phyloP scores from a whole-genome alignment of 2,329 filamentous ascomycete species.

The Apiospora rasikravindrae region DNA sequence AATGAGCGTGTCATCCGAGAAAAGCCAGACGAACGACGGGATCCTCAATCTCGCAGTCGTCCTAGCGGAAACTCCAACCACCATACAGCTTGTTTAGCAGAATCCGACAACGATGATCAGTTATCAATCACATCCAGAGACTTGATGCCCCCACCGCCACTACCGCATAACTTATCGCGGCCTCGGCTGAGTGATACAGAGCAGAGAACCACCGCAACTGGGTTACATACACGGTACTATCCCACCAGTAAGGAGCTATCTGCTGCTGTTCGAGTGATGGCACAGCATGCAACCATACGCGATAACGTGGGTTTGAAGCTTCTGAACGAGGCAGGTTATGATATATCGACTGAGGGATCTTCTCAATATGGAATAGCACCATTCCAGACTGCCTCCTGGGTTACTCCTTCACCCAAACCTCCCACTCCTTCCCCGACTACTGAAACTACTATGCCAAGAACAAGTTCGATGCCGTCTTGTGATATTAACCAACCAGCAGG shows the following conservation, averaged over 20 bases:
- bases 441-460: conserved; percentile 24
- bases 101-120: conserved; percentile 23
- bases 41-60: not conserved
- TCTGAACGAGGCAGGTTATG: too few species aligned
- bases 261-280: not conserved
- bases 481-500: conserved; percentile 21
- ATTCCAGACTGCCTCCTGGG: conserved; percentile 33
- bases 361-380: conserved; percentile 22
- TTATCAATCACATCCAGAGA: conserved; percentile 34
- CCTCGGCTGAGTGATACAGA: not conserved
- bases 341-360: not conserved
- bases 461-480: conserved; percentile 28
- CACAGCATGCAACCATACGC: not conserved
- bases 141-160: conserved; percentile 39
- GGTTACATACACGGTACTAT: not conserved
- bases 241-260: conserved; percentile 4
- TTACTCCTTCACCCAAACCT: conserved; percentile 31
- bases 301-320: not conserved
- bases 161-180: conserved; percentile 26
- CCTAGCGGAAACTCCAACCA: not conserved
- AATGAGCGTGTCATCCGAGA: not conserved
- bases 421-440: conserved; percentile 23
- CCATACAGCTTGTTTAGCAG: not conserved
- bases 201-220: not conserved
- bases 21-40: not conserved